Percentiles rank a stretch among this genome's conserved stretches.
Conservation (phyloP, 257 asterid genomes). For the Jacaranda copaia region DNA sequence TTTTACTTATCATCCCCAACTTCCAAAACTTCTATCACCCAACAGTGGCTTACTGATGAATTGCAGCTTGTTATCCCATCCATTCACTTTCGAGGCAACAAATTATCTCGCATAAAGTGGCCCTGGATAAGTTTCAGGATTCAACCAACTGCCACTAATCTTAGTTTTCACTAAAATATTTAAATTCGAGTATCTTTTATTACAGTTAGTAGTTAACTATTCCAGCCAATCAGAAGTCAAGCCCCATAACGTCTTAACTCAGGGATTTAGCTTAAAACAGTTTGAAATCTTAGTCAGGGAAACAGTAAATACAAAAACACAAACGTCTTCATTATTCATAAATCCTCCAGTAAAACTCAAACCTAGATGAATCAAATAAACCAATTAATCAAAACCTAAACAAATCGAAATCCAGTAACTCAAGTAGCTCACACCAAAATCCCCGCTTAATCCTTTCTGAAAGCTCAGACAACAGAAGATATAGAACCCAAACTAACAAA, state of each 20-base stretch:
- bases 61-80: slow-evolving; percentile 14
- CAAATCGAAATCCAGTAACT: background rate
- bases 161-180: background rate
- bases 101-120: background rate
- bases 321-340: slow-evolving; percentile 8
- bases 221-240: background rate
- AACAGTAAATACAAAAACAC: too few relatives aligned
- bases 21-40: background rate
- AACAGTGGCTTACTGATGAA: background rate
- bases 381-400: slow-evolving; percentile 11
- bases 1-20: background rate
- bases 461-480: slow-evolving; percentile 5
- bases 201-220: background rate
- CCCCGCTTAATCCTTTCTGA: background rate
- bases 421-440: background rate
- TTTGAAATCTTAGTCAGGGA: background rate
- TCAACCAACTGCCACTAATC: background rate
- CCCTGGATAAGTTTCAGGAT: background rate
- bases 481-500: background rate
- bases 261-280: too few relatives aligned
- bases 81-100: slow-evolving; percentile 12
- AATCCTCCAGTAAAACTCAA: slow-evolving; percentile 27
- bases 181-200: background rate
- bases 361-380: slow-evolving; percentile 28
- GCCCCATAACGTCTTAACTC: slow-evolving; percentile 14